Percentiles rank a stretch among this genome's conserved stretches.
phyloP scores from a whole-genome alignment of 2,329 filamentous ascomycete genomes.

The Dissoconium aciculare region DNA sequence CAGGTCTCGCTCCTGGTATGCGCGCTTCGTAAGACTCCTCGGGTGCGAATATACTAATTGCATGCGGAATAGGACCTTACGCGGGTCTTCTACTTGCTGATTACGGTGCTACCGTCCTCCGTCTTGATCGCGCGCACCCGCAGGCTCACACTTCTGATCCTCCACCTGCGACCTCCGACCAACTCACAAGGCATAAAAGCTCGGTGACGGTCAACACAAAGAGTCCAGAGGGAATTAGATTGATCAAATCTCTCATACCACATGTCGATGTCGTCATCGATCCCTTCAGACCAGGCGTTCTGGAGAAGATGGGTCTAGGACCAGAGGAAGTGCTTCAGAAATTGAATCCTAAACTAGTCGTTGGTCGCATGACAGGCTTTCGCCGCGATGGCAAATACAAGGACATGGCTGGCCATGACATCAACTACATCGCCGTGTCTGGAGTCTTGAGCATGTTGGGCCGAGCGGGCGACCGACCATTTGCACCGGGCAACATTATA shows the following conservation, averaged over 20 bases:
- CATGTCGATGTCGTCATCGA: slow-evolving; percentile 72
- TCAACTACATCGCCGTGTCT: slow-evolving; percentile 86
- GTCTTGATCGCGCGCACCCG: slow-evolving; percentile 53
- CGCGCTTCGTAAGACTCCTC: neutral
- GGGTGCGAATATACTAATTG: slow-evolving; percentile 3
- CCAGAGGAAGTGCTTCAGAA: slow-evolving; percentile 49
- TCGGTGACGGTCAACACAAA: slow-evolving; percentile 74
- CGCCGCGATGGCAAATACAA: slow-evolving; percentile 72
- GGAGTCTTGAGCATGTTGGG: slow-evolving; percentile 69
- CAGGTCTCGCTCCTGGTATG: slow-evolving; percentile 44
- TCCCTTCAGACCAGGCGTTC: slow-evolving; percentile 78
- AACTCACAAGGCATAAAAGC: slow-evolving; percentile 64
- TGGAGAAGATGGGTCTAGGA: slow-evolving; percentile 68
- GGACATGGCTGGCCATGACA: slow-evolving; percentile 85
- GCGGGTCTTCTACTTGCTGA: slow-evolving; percentile 79
- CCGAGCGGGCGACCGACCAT: slow-evolving; percentile 51
- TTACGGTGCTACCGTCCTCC: slow-evolving; percentile 74
- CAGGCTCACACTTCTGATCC: slow-evolving; percentile 24
- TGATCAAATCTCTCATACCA: slow-evolving; percentile 51
- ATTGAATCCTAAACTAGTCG: slow-evolving; percentile 60
- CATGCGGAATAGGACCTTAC: slow-evolving; percentile 51
- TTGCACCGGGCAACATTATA: slow-evolving; percentile 68
- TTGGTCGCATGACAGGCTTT: slow-evolving; percentile 82
- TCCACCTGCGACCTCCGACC: slow-evolving; percentile 44
- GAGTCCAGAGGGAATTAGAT: slow-evolving; percentile 42